Evolutionary conservation across 2,329 filamentous ascomycete species (phyloP).

Genomic region (Botrytis elliptica): DNA sequence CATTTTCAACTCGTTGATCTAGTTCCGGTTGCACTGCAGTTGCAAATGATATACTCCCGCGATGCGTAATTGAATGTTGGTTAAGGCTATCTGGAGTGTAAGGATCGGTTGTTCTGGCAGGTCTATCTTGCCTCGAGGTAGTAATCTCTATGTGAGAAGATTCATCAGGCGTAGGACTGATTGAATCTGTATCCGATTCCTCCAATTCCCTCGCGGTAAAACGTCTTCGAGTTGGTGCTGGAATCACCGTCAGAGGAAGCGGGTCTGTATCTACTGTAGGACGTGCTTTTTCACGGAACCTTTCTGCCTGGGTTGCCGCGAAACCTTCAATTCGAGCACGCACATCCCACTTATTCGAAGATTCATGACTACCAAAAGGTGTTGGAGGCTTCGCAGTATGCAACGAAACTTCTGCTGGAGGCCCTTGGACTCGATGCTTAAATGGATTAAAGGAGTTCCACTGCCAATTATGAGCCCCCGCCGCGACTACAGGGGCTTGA

Average conservation of each 20-base stretch:
- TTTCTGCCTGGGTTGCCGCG: slow-evolving; percentile 59
- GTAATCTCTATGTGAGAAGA: not conserved
- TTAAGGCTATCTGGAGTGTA: slow-evolving; percentile 34
- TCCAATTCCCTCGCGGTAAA: slow-evolving; percentile 57
- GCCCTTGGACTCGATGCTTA: slow-evolving; percentile 31
- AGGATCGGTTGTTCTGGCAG: slow-evolving; percentile 29
- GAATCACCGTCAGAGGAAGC: slow-evolving; percentile 59
- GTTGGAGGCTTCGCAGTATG: slow-evolving; percentile 29
- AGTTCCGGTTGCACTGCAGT: slow-evolving; percentile 27
- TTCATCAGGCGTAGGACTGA: not conserved
- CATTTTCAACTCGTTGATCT: slow-evolving; percentile 18
- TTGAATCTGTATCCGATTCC: slow-evolving; percentile 40
- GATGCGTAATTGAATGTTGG: slow-evolving; percentile 32
- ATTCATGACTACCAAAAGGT: slow-evolving; percentile 25
- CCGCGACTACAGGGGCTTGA: slow-evolving; percentile 12
- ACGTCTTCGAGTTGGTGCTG: slow-evolving; percentile 58
- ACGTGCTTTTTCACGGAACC: slow-evolving; percentile 55
- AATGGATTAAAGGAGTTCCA: slow-evolving; percentile 38
- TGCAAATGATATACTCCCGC: slow-evolving; percentile 35
- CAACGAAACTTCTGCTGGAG: slow-evolving; percentile 38
- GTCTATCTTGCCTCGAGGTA: slow-evolving; percentile 19
- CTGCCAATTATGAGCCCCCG: slow-evolving; percentile 17
- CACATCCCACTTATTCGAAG: slow-evolving; percentile 52
- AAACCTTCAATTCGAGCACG: slow-evolving; percentile 59
- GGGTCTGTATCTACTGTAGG: slow-evolving; percentile 54